These are phyloP conservation scores for Heteromeles arbutifolia DNA, from an alignment of 306 rosid species.

Conservation along the genomic window DNA sequence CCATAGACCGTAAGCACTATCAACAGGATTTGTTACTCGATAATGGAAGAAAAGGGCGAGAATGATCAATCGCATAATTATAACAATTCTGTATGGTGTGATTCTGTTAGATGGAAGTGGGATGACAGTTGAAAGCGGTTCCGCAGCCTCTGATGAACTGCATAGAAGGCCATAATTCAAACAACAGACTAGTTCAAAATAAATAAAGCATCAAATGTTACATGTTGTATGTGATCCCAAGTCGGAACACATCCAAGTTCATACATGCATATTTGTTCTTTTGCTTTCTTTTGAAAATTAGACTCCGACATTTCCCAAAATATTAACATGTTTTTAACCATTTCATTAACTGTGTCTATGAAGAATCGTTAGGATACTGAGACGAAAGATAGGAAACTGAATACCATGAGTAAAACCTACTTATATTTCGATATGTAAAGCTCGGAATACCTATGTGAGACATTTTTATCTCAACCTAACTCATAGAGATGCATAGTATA, in stretches of 20 bases:
- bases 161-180: constrained; percentile 18
- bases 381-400: too few relatives aligned
- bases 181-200: neutral
- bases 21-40: constrained; percentile 87
- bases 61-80: constrained; percentile 60
- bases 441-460: neutral
- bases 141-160: constrained; percentile 60
- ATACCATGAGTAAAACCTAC: too few relatives aligned
- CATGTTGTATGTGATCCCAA: neutral
- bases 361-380: neutral
- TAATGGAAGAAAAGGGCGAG: constrained; percentile 90
- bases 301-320: neutral
- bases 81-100: constrained; percentile 64
- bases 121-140: constrained; percentile 49
- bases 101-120: constrained; percentile 65
- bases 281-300: neutral
- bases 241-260: neutral
- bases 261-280: neutral
- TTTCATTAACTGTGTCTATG: neutral
- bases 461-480: neutral
- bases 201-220: neutral
- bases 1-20: constrained; percentile 93
- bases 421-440: neutral
- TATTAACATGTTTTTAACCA: neutral
- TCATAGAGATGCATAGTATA: neutral